A percentile compares a stretch with the other conserved stretches of the same genome.
phyloP scores from a whole-genome alignment of 495 filamentous ascomycete species.

The Annulohypoxylon maeteangense region DNA sequence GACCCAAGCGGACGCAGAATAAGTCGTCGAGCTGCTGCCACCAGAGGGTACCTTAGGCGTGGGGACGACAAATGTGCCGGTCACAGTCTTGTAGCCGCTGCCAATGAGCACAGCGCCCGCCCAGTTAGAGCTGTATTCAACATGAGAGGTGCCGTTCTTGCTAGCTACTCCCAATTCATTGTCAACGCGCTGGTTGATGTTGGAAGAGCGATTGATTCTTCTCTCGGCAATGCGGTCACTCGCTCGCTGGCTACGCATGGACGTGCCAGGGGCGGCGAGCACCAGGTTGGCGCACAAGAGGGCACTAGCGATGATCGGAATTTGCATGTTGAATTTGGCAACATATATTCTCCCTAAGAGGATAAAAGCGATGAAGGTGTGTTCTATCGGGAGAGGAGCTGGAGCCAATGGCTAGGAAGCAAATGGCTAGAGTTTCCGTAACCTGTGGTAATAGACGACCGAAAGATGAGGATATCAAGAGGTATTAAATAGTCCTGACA shows the following conservation, averaged over 20 bases:
- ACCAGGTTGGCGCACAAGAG: slow-evolving; percentile 37
- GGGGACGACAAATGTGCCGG: slow-evolving; percentile 66
- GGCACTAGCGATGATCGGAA: slow-evolving; percentile 23
- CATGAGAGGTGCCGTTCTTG: slow-evolving; percentile 37
- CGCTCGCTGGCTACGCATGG: slow-evolving; percentile 27
- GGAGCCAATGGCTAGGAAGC: not conserved
- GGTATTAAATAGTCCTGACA: slow-evolving; percentile 30
- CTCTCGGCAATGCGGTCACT: slow-evolving; percentile 30
- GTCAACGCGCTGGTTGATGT: slow-evolving; percentile 31
- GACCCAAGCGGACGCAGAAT: slow-evolving; percentile 70
- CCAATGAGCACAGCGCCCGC: slow-evolving; percentile 65
- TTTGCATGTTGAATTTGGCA: slow-evolving; percentile 36
- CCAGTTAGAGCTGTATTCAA: slow-evolving; percentile 68
- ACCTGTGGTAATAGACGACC: slow-evolving; percentile 4
- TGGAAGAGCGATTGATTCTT: slow-evolving; percentile 31
- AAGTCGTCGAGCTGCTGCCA: slow-evolving; percentile 50
- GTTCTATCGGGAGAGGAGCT: not conserved
- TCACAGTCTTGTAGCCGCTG: slow-evolving; percentile 62
- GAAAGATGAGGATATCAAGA: slow-evolving; percentile 16
- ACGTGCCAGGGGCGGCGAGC: slow-evolving; percentile 31
- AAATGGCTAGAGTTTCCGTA: slow-evolving; percentile 9
- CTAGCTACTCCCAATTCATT: slow-evolving; percentile 12
- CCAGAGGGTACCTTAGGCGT: slow-evolving; percentile 58
- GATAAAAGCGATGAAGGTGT: not conserved
- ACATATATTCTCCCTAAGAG: not conserved